phyloP scores from a whole-genome alignment of 139 green algal species.

The Pedinophyceae sp. region DNA sequence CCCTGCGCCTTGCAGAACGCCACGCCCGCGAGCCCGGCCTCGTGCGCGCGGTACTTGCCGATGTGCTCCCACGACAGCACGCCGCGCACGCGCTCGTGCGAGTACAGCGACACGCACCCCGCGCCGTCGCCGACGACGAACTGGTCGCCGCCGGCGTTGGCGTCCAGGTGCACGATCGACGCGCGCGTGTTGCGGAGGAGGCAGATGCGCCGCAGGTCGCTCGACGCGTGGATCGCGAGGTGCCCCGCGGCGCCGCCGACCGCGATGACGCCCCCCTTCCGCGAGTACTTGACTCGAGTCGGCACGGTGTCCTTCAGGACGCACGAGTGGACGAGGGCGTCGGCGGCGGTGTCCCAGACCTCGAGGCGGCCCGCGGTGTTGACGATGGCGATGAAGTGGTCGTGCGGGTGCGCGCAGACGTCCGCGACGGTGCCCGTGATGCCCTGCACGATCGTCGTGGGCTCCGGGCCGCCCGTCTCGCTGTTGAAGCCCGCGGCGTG shows the following conservation, averaged over 20 bases:
- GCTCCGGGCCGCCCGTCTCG: slow-evolving; percentile 3
- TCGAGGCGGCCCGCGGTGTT: not conserved
- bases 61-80: slow-evolving; percentile 45
- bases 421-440: not conserved
- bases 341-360: slow-evolving; percentile 9
- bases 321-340: not conserved
- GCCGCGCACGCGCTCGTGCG: slow-evolving; percentile 27
- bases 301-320: not conserved
- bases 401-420: slow-evolving; percentile 1
- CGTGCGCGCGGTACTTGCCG: slow-evolving; percentile 34
- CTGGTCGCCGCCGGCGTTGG: slow-evolving; percentile 1
- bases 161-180: slow-evolving; percentile 13
- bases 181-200: slow-evolving; percentile 9
- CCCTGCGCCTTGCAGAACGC: slow-evolving; percentile 35
- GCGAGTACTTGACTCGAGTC: too few relatives aligned
- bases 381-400: not conserved
- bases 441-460: not conserved
- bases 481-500: slow-evolving; percentile 7
- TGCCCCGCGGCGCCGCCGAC: not conserved
- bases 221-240: not conserved
- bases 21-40: slow-evolving; percentile 23
- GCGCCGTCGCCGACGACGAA: slow-evolving; percentile 24
- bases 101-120: slow-evolving; percentile 28
- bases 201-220: not conserved
- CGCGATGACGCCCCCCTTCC: not conserved